Conservation (phyloP, 2,329 filamentous ascomycete genomes). For the Epichloe aotearoae region DNA sequence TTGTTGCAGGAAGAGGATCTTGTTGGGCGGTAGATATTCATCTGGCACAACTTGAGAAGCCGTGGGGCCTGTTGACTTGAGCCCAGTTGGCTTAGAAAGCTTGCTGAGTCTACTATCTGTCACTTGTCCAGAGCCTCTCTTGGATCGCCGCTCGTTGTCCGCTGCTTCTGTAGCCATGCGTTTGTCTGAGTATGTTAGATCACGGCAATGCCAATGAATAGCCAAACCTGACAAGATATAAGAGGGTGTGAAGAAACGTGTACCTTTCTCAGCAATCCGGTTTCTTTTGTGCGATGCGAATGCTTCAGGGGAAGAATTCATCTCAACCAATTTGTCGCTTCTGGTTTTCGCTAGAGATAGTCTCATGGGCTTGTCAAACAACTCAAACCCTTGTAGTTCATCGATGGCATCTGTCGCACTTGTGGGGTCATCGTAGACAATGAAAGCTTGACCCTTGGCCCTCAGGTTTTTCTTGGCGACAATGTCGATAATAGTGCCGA, state of each 20-base stretch:
- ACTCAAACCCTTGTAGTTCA: conserved; percentile 80
- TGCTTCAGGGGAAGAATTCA: conserved; percentile 61
- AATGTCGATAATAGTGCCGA: conserved; percentile 73
- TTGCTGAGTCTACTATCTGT: conserved; percentile 49
- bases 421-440: conserved; percentile 76
- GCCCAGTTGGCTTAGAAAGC: conserved; percentile 43
- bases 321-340: conserved; percentile 77
- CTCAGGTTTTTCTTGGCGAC: conserved; percentile 82
- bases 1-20: conserved; percentile 89
- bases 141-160: conserved; percentile 65
- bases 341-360: conserved; percentile 68
- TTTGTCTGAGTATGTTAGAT: conserved; percentile 31
- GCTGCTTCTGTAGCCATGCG: conserved; percentile 75
- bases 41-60: conserved; percentile 72
- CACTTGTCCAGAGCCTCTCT: conserved; percentile 40
- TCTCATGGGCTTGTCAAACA: conserved; percentile 85
- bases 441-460: conserved; percentile 88
- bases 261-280: conserved; percentile 82
- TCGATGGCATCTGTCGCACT: conserved; percentile 73
- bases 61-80: conserved; percentile 61
- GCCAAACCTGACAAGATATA: not conserved
- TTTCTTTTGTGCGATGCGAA: conserved; percentile 78
- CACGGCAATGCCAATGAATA: not conserved
- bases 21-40: conserved; percentile 95
- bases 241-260: conserved; percentile 6